Evolutionary conservation across 2,329 filamentous ascomycete genomes (phyloP).

Genomic region (Davidsoniella virescens): DNA sequence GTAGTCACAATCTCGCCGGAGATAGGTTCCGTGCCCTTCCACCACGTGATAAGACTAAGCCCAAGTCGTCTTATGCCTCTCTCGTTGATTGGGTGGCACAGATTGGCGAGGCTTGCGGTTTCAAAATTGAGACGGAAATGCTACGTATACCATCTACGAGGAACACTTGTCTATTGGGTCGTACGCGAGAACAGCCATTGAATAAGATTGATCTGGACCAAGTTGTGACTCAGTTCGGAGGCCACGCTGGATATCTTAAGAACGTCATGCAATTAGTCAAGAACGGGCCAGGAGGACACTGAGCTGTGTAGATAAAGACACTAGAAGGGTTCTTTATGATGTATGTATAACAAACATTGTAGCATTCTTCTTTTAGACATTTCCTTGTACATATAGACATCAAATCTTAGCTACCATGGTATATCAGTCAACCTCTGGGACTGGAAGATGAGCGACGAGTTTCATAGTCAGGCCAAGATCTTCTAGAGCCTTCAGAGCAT

Average conservation of each 20-base stretch:
- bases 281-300: slow-evolving; percentile 25
- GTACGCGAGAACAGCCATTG: slow-evolving; percentile 23
- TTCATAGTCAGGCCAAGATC: slow-evolving; percentile 52
- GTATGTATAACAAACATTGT: not conserved
- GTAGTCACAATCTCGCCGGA: slow-evolving; percentile 73
- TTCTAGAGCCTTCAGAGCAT: slow-evolving; percentile 49
- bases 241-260: slow-evolving; percentile 40
- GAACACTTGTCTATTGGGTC: slow-evolving; percentile 67
- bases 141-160: slow-evolving; percentile 83
- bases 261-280: slow-evolving; percentile 47
- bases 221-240: slow-evolving; percentile 35
- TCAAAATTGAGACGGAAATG: slow-evolving; percentile 65
- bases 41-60: slow-evolving; percentile 27
- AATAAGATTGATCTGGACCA: slow-evolving; percentile 25
- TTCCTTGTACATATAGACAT: too few relatives aligned
- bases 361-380: too few relatives aligned
- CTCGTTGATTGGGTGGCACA: slow-evolving; percentile 62
- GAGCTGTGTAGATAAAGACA: not conserved
- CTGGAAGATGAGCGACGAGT: slow-evolving; percentile 59
- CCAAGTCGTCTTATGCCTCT: slow-evolving; percentile 58
- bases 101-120: slow-evolving; percentile 58
- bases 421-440: slow-evolving; percentile 43
- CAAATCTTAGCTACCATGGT: too few relatives aligned
- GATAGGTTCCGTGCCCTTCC: slow-evolving; percentile 51
- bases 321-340: not conserved